Evolutionary conservation across 331 rosid genomes (phyloP), one percentile per base, ranked within the genome.

Genomic region (Quercus tomentella): DNA sequence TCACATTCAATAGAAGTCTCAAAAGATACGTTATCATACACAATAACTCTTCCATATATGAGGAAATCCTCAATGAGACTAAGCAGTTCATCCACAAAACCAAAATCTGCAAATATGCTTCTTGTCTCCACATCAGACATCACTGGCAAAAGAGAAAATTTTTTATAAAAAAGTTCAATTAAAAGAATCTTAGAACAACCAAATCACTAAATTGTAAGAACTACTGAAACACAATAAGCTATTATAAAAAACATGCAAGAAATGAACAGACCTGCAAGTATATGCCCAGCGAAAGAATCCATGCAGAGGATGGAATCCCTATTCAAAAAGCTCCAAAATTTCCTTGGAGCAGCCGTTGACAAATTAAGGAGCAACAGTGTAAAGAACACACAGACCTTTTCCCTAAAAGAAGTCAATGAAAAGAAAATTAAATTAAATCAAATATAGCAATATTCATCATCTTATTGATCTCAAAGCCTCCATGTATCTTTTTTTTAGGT

Each of bases 291-390:
- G 80, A 83, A 93, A 66, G 92, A 90, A 72, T 88, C 91, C 88
- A 88, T 57, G 86, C 90, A 87, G 54, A 73, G 70, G 54, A 10
- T 67, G 37, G 90, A 70, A 22, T 70, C 76, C 84, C 86, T 80
- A 70, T 76, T 76, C 58, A 75, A 51, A 80, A 63, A 79, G 71
- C 79, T 86, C 68, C 89, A 93, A 81, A 86, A 86, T 74, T 82
- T 83, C 80, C 74, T 76, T 71, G 73, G 71, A 65, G 88, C 78
- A 77, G 80, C 83, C 37, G 52, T 28, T n/a, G 86, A 62, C 79
- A 92, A 86, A 82, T 94, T 91, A 70, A 88, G 79, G 84, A 91
- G 87, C 87, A 93, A 43, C 87, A 90, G 80, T 76, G 98, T 82
- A 54, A 93, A 85, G 75, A 93, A 79, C 45, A 84, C 84, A 41